Base-by-base conservation (phyloP, 257 asterid genomes). In the Jasminum sambac region DNA sequence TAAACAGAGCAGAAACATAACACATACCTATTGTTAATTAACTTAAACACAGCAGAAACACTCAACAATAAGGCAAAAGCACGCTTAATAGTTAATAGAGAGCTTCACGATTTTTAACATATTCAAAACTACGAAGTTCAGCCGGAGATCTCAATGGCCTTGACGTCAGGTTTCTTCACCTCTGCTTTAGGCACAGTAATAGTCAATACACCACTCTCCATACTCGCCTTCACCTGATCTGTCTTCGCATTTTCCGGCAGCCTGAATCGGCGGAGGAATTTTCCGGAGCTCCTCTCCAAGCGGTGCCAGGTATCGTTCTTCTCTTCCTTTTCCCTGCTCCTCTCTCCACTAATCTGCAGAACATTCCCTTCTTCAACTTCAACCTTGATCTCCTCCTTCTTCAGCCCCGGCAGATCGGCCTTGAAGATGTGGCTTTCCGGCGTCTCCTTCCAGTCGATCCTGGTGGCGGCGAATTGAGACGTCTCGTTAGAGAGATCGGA, bases 261-360 rank as follows among this genome's bases (percentile, higher is more conserved):
- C 63, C 77, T 37, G 65, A 74, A 79, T 17, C 76, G 71, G 34
- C 77, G 74, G 62, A 71, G 24, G 72, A 79, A 74, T 69, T 67
- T 71, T 6, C 80, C 78, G 40, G 75, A 37, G 72, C 83, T 79
- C 72, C 83, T 67, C 83, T 79, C 83, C 24, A 81, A 16, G 17
- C 82, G 83, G 73, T 72, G 80, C 80, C 85, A 81, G 3, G 55
- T 81, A 66, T 81, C 85, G 64, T 67, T 75, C 83, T 77, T 77
- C 76, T 78, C 82, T 68, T 77, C 85, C 65, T 74, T 48, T 57
- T 81, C 83, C 0, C 72, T 69, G 74, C 65, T 77, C 41, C 78
- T 76, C 50, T 81, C 78, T 21, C 80, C 85, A 72, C 82, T 81
- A 10, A 81, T 81, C 77, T 74, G 82, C 9, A 80, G 76, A 7